Base-by-base conservation (phyloP, 1,284 basidiomycete genomes). In the Ganoderma multipileum region DNA sequence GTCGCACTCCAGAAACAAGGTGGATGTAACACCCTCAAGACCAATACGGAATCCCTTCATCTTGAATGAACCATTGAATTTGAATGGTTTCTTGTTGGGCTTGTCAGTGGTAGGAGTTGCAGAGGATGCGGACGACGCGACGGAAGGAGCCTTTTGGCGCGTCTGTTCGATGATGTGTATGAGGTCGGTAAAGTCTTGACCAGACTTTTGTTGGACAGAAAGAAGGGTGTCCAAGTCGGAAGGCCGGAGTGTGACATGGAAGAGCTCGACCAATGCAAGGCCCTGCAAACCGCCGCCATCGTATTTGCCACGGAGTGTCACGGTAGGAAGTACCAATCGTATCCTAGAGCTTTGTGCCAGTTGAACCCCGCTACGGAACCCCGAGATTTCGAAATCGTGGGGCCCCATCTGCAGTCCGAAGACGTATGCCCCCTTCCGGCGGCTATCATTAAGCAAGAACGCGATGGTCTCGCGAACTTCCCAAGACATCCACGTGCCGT, bases 141-240 rank as follows among this genome's bases (percentile, higher is more conserved):
- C 63, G 2, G 72, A 63, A 16, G 79, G 65, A 57, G 75, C 78
- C 72, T 83, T 87, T 50, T 77, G 77, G 33, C 87, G 86, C 26
- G 86, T 89, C 75, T 92, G 85, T 68, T 86, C 87, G 36, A 91
- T 82, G 66, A 93, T 79, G 50, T 85, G 81, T 12, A 95, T 80
- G 33, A 95, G 82, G 71, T 96, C 94, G 72, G 91, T 92, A 80
- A 95, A 93, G 78, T 95, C 94, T 75, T 91, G 90, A 8, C 92
- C 94, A 70, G 95, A 95, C 75, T 95, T 94, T 73, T 93, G 91
- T 75, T 95, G 93, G 14, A 95, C 90, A 2, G 87, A 87, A 1
- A 95, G 83, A 3, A 95, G 79, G 8, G 91, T 91, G 75, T 96
- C 94, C 87, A 93, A 90, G 73, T 95, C 89, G 1, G 88, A 88